Evolutionary conservation across 208 protist genomes (phyloP), one percentile per base, ranked within the genome.

Genomic region (Porcisia hertigi): DNA sequence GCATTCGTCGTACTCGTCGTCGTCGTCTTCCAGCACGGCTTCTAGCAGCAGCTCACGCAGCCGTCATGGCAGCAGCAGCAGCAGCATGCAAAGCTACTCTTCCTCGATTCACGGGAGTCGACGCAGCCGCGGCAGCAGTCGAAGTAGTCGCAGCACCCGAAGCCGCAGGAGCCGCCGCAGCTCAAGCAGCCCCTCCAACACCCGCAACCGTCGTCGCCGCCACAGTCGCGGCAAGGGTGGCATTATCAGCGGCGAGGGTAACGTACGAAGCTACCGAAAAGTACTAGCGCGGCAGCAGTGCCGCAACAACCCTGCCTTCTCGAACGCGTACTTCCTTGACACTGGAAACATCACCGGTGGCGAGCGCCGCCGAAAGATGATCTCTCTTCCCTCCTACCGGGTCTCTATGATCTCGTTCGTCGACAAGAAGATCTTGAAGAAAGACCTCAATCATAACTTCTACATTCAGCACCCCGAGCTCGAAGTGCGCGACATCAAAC

Each of bases 371-470:
- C 87, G 88, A 57, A 96, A 96, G 82, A 84, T 88, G 67, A 92
- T 96, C 52, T 84, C 86, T 3, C 79, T 96, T 55, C 88, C 86
- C 1, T 90, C 87, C 45, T 96, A 94, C 79, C 88, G 89, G 39
- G 87, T 87, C 53, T 92, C 92, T 25, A 86, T 96, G 72, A 94
- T 96, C 59, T 90, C 85, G 11, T 96, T 94, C 63, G 92, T 94
- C 8, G 90, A 94, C 67, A 90, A 88, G 71, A 90, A 92, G 77
- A 90, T 92, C 41, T 74, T 92, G 25, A 96, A 96, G 82, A 96
- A 96, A 79, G 92, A 96, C 64, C 83, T 94, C 16, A 96, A 96
- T 73, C 80, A 85, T 78, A 84, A 96, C 77, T 96, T 96, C 70
- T 94, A 93, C 79, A 85, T 96, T 18, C 90, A 93, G 73, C 92